Conservation (phyloP, 768 basidiomycete genomes). For the Lactifluus hygrophoroides region DNA sequence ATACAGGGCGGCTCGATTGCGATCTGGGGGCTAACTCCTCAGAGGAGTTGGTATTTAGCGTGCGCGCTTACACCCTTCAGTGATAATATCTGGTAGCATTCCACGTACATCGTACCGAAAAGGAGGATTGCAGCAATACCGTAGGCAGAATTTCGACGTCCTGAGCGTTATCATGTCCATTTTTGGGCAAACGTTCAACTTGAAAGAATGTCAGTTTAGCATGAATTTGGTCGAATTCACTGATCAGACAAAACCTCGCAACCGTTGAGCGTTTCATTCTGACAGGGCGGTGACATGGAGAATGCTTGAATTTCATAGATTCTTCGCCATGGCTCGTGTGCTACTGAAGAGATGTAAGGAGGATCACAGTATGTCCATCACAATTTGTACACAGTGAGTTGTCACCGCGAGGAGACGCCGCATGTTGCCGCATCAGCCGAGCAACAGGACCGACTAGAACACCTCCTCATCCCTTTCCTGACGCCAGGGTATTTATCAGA, state of each 20-base stretch:
- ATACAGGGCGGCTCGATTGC: not conserved
- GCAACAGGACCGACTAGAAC: not conserved
- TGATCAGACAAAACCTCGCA: not conserved
- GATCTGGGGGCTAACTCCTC: not conserved
- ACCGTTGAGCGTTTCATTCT: not conserved
- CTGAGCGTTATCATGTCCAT: not conserved
- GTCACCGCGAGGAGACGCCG: not conserved
- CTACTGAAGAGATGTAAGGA: not conserved
- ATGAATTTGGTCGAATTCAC: not conserved
- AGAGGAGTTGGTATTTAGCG: not conserved
- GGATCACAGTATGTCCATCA: not conserved
- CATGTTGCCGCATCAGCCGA: not conserved
- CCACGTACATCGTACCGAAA: not conserved
- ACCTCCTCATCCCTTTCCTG: not conserved
- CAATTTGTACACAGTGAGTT: not conserved
- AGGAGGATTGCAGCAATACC: not conserved
- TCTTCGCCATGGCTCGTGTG: not conserved
- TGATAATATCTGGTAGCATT: not conserved
- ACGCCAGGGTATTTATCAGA: not conserved
- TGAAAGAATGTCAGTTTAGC: not conserved
- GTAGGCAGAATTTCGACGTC: not conserved
- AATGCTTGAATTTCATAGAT: not conserved
- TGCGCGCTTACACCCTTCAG: not conserved
- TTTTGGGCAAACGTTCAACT: not conserved
- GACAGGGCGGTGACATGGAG: not conserved